A percentile compares a stretch with the other conserved stretches of the same genome.
Evolutionary conservation across 495 filamentous ascomycete genomes (phyloP).

Genomic region (Pyrenopolyporus hunteri): DNA sequence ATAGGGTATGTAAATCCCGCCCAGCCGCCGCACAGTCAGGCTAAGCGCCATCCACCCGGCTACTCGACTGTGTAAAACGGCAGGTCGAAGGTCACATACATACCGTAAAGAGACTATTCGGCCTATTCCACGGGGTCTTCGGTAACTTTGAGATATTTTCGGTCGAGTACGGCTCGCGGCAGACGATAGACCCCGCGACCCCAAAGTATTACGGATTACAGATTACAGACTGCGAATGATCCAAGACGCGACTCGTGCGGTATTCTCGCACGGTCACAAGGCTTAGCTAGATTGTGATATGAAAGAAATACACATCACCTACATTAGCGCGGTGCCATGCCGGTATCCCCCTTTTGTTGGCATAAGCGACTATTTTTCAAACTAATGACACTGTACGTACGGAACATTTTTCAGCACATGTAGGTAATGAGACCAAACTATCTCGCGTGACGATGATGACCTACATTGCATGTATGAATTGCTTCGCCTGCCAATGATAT

Average conservation of each 20-base stretch:
- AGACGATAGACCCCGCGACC: no score
- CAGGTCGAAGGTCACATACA: not conserved
- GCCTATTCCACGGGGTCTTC: not conserved
- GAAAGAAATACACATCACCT: not conserved
- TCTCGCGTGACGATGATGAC: not conserved
- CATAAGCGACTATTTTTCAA: not conserved
- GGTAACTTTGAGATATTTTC: not conserved
- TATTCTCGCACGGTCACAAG: not conserved
- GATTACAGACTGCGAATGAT: no score
- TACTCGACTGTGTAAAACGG: not conserved
- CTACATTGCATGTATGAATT: not conserved
- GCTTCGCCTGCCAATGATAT: not conserved
- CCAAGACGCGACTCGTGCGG: no score
- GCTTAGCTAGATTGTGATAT: not conserved
- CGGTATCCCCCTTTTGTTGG: not conserved
- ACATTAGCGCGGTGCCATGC: not conserved
- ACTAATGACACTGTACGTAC: not conserved
- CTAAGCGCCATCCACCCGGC: not conserved
- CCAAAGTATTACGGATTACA: no score
- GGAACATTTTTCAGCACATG: no score
- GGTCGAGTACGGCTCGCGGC: no score
- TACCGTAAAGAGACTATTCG: not conserved
- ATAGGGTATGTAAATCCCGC: not conserved
- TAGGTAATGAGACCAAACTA: no score
- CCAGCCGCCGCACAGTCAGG: not conserved